Conservation (phyloP, 208 protist genomes). For the Trypanosomatidae sp. region DNA sequence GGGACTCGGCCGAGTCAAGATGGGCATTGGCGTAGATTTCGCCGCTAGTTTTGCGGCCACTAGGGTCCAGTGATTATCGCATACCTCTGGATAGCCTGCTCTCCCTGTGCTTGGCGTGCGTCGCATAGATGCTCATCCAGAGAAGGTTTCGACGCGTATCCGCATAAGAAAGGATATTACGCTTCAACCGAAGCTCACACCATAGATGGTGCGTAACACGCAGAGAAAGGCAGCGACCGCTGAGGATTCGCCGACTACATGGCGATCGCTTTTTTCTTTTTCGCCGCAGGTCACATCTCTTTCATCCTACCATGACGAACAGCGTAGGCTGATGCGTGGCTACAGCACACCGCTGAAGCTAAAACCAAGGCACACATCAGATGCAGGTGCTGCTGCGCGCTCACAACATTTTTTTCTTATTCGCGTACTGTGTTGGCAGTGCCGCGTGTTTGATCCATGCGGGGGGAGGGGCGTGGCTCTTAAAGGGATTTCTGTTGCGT, state of each 20-base stretch:
- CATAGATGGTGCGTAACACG: not conserved
- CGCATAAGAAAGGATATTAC: not conserved
- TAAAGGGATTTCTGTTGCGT: not conserved
- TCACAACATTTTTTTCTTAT: not conserved
- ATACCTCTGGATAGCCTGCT: not conserved
- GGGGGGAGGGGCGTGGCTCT: not conserved
- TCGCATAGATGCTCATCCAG: not conserved
- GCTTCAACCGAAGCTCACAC: not conserved
- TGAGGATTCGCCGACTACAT: not conserved
- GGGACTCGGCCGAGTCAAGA: conserved; percentile 48
- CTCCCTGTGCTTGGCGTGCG: not conserved
- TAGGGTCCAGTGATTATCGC: not conserved
- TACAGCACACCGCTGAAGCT: not conserved
- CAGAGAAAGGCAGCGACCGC: not conserved
- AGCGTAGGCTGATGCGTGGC: not conserved
- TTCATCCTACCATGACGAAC: not conserved
- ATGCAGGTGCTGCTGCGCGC: not conserved
- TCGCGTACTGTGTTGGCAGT: not conserved
- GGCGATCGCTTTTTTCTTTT: not conserved
- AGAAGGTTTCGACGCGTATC: not conserved
- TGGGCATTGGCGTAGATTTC: conserved; percentile 21
- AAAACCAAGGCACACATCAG: not conserved
- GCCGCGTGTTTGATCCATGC: not conserved
- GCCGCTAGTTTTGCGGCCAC: not conserved
- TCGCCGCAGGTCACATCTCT: not conserved